Base-by-base conservation (phyloP, 306 rosid genomes). In the Coriaria nepalensis region DNA sequence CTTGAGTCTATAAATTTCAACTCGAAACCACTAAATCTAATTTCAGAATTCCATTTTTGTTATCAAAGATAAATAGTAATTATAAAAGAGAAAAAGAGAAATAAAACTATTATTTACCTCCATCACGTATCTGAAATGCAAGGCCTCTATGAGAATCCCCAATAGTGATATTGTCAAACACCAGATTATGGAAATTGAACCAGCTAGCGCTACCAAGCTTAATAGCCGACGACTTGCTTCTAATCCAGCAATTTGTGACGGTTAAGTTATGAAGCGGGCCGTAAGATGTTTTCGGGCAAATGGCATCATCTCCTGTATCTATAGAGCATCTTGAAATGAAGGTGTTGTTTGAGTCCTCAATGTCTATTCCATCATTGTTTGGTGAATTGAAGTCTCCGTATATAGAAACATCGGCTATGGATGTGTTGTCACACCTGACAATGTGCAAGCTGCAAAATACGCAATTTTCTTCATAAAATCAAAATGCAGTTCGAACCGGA, bases 271-370 rank as follows among this genome's bases (percentile, higher is more conserved):
- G 64, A 9, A 88, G 69, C 11, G 96, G 83, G 38, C 83, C 81
- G 7, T 78, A 63, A 53, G 39, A 78, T 8, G 96, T 68, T 70
- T 88, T 88, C 6, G 95, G 93, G 68, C 95, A 83, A 57, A 88
- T 81, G 13, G 93, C 96, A 74, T 88, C 96, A 56, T 88, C 96
- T 14, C 95, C 93, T 5, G 95, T 88, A 58, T 88, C 73, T 5
- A 88, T 88, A 72, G 72, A 86, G 67, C 94, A 80, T 57, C 88
- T 51, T 7, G 70, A 80, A 60, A 88, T 83, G 5, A 69, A 37
- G 5, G 93, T 83, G 63, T 88, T 78, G 40, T 88, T 88, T 20
- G 96, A 83, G 71, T 88, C 96, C 68, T 88, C 96, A 5, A 88
- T 82, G 55, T 83, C 96, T 43, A 88, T 88, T 5, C 96, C 96